A percentile compares a stretch with the other conserved stretches of the same genome.
Conservation (phyloP, 2,329 filamentous ascomycete species). For the Cadophora sp. region DNA sequence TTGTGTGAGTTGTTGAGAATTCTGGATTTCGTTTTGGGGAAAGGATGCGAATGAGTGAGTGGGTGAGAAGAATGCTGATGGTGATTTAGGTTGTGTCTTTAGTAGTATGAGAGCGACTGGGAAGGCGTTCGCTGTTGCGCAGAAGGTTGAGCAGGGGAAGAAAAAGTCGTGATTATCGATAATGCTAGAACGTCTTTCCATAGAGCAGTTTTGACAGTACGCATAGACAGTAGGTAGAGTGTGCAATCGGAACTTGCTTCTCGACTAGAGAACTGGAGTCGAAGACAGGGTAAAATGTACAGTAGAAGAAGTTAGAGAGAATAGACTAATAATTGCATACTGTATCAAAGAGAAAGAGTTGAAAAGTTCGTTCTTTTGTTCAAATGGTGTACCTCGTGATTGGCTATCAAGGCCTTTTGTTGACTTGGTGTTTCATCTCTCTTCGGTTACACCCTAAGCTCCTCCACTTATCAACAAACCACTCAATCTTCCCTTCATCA, state of each 20-base stretch:
- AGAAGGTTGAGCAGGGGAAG: constrained; percentile 29
- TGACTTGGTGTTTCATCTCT: neutral
- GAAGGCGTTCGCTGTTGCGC: constrained; percentile 31
- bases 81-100: constrained; percentile 33
- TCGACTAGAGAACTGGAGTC: too few relatives aligned
- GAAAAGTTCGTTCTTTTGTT: too few relatives aligned
- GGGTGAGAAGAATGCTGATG: neutral
- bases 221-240: neutral
- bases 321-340: neutral
- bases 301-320: neutral
- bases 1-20: constrained; percentile 50
- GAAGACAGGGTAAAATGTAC: neutral
- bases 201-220: neutral
- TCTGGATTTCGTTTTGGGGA: neutral
- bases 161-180: constrained; percentile 20
- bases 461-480: too few relatives aligned
- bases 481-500: too few relatives aligned
- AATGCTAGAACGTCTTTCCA: too few relatives aligned
- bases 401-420: neutral
- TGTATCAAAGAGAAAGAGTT: neutral
- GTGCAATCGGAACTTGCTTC: too few relatives aligned
- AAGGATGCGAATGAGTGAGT: neutral
- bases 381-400: too few relatives aligned
- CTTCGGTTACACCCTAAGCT: too few relatives aligned
- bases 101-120: constrained; percentile 37